These are phyloP conservation scores for Keithomyces neogunnii DNA, from an alignment of 2,329 filamentous ascomycete genomes.

Conservation along the genomic window DNA sequence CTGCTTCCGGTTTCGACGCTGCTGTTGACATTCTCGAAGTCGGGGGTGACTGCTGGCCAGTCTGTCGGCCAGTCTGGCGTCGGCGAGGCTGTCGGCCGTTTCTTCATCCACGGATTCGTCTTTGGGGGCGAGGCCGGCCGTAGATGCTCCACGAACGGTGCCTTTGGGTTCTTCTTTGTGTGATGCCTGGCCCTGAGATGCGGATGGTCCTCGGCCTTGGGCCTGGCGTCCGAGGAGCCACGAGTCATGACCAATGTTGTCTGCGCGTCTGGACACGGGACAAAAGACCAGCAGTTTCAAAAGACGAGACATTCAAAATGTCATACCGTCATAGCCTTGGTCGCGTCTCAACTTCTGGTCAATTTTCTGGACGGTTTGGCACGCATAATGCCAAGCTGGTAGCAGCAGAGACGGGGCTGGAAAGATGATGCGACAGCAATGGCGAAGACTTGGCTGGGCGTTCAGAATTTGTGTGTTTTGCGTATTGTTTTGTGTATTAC, in stretches of 20 bases:
- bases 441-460: too few species aligned
- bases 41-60: neutral
- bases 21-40: neutral
- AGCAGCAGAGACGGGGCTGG: too few species aligned
- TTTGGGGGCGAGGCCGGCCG: conserved; percentile 25
- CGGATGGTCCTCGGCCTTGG: neutral
- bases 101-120: conserved; percentile 21
- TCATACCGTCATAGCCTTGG: too few species aligned
- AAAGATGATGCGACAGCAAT: too few species aligned
- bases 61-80: conserved; percentile 2
- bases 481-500: neutral
- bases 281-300: too few species aligned
- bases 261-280: neutral
- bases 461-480: neutral
- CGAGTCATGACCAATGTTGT: neutral
- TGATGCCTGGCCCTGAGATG: conserved; percentile 19
- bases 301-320: too few species aligned
- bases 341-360: too few species aligned
- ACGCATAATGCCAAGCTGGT: too few species aligned
- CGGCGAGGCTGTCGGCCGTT: neutral
- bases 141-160: conserved; percentile 8
- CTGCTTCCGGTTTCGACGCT: neutral
- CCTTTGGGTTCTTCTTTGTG: neutral
- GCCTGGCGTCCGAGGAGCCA: neutral
- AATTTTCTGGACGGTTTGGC: too few species aligned